These are phyloP conservation scores for Ganoderma resinaceum DNA, from an alignment of 1,284 basidiomycete genomes.

Conservation along the genomic window DNA sequence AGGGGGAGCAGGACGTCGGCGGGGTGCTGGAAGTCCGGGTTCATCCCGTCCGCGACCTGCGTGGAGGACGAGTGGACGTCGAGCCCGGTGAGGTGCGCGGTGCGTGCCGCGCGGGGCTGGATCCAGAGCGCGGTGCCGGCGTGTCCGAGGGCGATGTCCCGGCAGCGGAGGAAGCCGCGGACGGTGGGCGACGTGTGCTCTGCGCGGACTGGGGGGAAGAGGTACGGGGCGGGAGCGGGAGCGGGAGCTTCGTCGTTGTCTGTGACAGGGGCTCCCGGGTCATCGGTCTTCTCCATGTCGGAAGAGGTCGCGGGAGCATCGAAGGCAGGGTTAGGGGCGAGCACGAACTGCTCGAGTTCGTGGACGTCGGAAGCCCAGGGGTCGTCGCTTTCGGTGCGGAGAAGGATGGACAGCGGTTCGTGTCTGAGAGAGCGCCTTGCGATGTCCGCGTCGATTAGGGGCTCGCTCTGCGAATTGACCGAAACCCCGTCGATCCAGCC, in stretches of 20 bases:
- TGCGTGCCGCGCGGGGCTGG: conserved; percentile 48
- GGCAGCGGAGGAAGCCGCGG: conserved; percentile 59
- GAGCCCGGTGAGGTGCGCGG: conserved; percentile 33
- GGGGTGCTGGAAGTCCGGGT: conserved; percentile 16
- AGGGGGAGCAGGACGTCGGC: conserved; percentile 1
- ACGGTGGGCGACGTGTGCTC: conserved; percentile 44
- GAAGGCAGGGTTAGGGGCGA: conserved; percentile 46
- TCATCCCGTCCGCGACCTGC: conserved; percentile 23
- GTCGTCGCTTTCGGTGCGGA: conserved; percentile 62
- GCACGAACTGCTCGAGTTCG: conserved; percentile 53
- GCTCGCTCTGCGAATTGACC: conserved; percentile 26
- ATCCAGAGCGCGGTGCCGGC: conserved; percentile 67
- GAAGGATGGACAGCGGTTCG: conserved; percentile 53
- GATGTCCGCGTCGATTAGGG: not conserved
- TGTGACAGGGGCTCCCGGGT: not conserved
- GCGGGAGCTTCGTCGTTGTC: not conserved
- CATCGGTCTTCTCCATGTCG: not conserved
- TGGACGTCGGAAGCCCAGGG: conserved; percentile 61
- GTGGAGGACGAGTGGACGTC: conserved; percentile 39
- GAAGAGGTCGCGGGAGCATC: not conserved
- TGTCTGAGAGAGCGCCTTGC: not conserved
- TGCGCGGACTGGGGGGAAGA: conserved; percentile 50
- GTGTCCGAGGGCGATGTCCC: conserved; percentile 55
- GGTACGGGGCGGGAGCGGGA: conserved; percentile 40
- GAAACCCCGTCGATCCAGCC: conserved; percentile 69